Percentiles rank a stretch among this genome's conserved stretches.
Evolutionary conservation across 257 asterid species (phyloP).

Genomic region (Buddleja alternifolia): DNA sequence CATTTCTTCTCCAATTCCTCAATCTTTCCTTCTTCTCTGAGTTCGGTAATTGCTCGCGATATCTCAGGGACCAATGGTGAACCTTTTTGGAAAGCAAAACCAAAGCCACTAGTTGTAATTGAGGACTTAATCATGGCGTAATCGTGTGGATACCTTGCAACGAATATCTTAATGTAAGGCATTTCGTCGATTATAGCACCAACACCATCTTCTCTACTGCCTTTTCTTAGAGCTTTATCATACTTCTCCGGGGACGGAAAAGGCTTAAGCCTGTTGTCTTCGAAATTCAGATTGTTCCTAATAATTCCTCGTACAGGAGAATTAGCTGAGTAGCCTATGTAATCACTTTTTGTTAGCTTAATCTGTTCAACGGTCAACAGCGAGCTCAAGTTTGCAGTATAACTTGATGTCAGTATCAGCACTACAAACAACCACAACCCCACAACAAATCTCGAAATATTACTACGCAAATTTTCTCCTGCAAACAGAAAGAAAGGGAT

Average conservation of each 20-base stretch:
- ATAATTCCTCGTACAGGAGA: slow-evolving; percentile 5
- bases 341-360: slow-evolving; percentile 25
- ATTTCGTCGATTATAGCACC: slow-evolving; percentile 47
- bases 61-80: slow-evolving; percentile 34
- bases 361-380: slow-evolving; percentile 46
- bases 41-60: slow-evolving; percentile 33
- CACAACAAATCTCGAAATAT: slow-evolving; percentile 48
- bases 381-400: slow-evolving; percentile 53
- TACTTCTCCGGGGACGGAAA: slow-evolving; percentile 1
- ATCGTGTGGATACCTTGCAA: slow-evolving; percentile 30
- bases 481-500: slow-evolving; percentile 16
- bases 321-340: slow-evolving; percentile 35
- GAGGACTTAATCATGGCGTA: slow-evolving; percentile 35
- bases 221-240: slow-evolving; percentile 38
- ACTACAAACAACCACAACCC: slow-evolving; percentile 51
- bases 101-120: slow-evolving; percentile 39
- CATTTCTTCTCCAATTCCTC: slow-evolving; percentile 34
- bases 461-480: slow-evolving; percentile 49
- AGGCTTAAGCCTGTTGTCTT: slow-evolving; percentile 20
- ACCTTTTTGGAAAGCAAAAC: slow-evolving; percentile 42
- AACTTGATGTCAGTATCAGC: slow-evolving; percentile 51
- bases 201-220: slow-evolving; percentile 48
- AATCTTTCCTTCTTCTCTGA: slow-evolving; percentile 39
- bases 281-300: slow-evolving; percentile 28
- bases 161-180: slow-evolving; percentile 42